These are phyloP conservation scores for Camelina hispida DNA, from an alignment of 345 rosid genomes.

Conservation along the genomic window DNA sequence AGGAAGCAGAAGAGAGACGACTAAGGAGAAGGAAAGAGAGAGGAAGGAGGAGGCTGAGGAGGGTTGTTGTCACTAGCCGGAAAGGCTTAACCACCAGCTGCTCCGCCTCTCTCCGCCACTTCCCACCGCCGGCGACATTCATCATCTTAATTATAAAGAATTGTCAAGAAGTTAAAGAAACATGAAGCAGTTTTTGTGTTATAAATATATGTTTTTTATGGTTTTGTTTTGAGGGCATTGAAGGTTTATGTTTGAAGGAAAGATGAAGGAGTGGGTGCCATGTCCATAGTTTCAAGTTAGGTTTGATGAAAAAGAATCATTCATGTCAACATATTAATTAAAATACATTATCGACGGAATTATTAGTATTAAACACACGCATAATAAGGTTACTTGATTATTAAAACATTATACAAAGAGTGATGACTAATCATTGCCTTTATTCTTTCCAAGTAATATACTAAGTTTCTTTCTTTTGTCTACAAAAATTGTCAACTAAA, in stretches of 20 bases:
- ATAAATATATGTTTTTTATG: slow-evolving; percentile 18
- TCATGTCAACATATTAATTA: slow-evolving; percentile 4
- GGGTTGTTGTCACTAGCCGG: slow-evolving; percentile 54
- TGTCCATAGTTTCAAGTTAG: slow-evolving; percentile 55
- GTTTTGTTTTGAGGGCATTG: background rate
- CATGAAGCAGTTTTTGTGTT: slow-evolving; percentile 21
- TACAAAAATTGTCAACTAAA: slow-evolving; percentile 36
- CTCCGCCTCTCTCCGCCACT: slow-evolving; percentile 40
- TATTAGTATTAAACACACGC: slow-evolving; percentile 21
- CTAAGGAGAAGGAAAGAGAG: slow-evolving; percentile 73
- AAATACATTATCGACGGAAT: slow-evolving; percentile 8
- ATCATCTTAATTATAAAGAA: slow-evolving; percentile 3
- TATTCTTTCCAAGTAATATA: slow-evolving; percentile 34
- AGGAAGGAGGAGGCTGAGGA: slow-evolving; percentile 70
- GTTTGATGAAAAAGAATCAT: slow-evolving; percentile 44
- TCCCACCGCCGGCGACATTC: slow-evolving; percentile 13
- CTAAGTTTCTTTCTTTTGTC: slow-evolving; percentile 33
- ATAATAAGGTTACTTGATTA: slow-evolving; percentile 34
- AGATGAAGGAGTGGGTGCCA: slow-evolving; percentile 59
- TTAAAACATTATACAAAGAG: slow-evolving; percentile 21
- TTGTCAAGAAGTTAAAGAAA: slow-evolving; percentile 19
- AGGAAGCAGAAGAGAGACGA: slow-evolving; percentile 55
- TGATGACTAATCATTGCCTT: slow-evolving; percentile 41
- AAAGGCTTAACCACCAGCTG: slow-evolving; percentile 47
- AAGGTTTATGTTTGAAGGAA: slow-evolving; percentile 44